Base-by-base conservation (phyloP, 129 eudicot species). In the Helichrysum umbraculigerum region DNA sequence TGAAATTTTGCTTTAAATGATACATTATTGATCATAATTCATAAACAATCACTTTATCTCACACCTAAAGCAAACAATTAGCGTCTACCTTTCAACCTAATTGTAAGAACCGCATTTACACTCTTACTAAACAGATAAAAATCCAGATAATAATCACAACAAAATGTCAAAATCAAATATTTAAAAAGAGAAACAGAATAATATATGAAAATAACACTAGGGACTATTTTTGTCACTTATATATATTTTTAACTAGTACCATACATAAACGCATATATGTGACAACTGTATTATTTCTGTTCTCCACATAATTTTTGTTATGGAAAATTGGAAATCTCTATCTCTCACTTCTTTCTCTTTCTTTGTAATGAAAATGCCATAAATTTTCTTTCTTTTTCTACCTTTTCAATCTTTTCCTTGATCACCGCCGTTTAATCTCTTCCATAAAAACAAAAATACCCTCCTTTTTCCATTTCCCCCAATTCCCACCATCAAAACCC, bases 281-380 rank as follows among this genome's bases (percentile, higher is more conserved):
- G 90, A 83, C 90, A 86, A 84, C 86, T 84, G 86, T 81, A 81
- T 75, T 71, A 71, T 63, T 65, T 39, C 65, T 78, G 82, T 65
- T 71, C 16, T 71, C 82, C 82, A 78, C 77, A 78, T 71, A 71
- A 71, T 78, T 71, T 56, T 71, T 50, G 72, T 28, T 28, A 28
- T 62, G 67, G 67, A 62, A 62, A 47, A 12, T 47, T 14, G n/a
- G n/a, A 54, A 50, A 60, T 33, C 66, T n/a, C 22, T 52, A 4
- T 56, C 25, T 5, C 61, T 25, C 9, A 75, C 15, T 30, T 70
- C 39, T 42, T 20, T 69, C 70, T 77, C 68, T 68, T 56, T 68
- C 75, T 58, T 16, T 57, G 62, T 63, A 28, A 34, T 11, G 44
- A 70, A 78, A 78, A 59, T 78, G 71, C 76, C 76, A 78, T 50